A percentile compares a stretch with the other conserved stretches of the same genome.
Evolutionary conservation across 164 flowering plant species (phyloP).

Genomic region (Nelumbo lutea): DNA sequence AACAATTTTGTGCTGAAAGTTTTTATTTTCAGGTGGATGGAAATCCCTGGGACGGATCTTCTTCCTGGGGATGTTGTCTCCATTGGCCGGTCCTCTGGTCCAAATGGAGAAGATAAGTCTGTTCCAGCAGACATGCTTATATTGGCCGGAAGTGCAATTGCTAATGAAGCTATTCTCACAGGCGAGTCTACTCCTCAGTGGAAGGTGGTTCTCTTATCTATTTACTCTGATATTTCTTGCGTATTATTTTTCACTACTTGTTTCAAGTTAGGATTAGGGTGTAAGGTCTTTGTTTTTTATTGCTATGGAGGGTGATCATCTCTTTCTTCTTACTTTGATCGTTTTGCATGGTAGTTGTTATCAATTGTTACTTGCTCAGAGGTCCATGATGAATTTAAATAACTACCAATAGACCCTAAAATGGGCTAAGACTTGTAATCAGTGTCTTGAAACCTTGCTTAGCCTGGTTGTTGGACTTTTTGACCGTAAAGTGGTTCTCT

Average conservation of each 20-base stretch:
- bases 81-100: slow-evolving; percentile 80
- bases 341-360: too few relatives aligned
- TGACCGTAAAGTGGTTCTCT: too few relatives aligned
- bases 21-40: slow-evolving; percentile 69
- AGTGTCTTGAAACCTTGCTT: too few relatives aligned
- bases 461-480: too few relatives aligned
- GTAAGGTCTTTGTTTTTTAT: slow-evolving; percentile 1
- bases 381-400: too few relatives aligned
- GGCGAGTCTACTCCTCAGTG: slow-evolving; percentile 99
- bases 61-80: slow-evolving; percentile 98
- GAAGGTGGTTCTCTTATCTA: slow-evolving; percentile 64
- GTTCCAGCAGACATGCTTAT: slow-evolving; percentile 98
- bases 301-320: too few relatives aligned
- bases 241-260: slow-evolving; percentile 1
- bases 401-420: too few relatives aligned
- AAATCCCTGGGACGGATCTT: slow-evolving; percentile 83
- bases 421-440: too few relatives aligned
- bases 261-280: neutral
- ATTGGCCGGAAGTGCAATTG: slow-evolving; percentile 94
- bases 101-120: slow-evolving; percentile 79
- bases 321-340: too few relatives aligned
- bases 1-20: slow-evolving; percentile 9
- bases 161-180: slow-evolving; percentile 96
- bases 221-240: slow-evolving; percentile 1
- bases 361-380: too few relatives aligned